phyloP scores from a whole-genome alignment of 495 filamentous ascomycete species.

The Tuber aestivum region DNA sequence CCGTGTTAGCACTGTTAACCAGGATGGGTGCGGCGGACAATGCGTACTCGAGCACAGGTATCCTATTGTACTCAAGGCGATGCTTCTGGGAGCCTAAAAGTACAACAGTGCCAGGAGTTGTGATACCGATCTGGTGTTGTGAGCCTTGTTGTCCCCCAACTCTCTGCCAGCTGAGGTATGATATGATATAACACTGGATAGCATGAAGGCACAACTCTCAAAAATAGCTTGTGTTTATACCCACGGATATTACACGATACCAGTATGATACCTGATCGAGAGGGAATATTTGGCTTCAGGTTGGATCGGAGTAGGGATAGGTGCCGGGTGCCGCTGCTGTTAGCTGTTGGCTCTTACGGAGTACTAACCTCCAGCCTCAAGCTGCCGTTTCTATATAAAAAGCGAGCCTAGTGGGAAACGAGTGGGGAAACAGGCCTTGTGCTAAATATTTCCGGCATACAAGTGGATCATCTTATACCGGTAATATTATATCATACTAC shows the following conservation, averaged over 20 bases:
- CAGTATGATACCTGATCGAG: background rate
- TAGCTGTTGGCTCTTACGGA: background rate
- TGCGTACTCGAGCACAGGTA: background rate
- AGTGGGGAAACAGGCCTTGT: background rate
- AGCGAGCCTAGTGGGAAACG: background rate
- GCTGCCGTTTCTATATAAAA: background rate
- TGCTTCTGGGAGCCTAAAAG: background rate
- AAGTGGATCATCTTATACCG: too few species aligned
- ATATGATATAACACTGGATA: background rate
- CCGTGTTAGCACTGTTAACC: background rate
- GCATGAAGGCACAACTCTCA: background rate
- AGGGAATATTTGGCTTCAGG: background rate
- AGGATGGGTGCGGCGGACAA: background rate
- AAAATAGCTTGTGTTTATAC: background rate
- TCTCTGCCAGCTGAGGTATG: background rate
- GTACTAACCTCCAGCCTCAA: background rate
- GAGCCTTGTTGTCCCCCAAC: background rate
- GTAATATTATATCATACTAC: background rate
- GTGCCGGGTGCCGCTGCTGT: background rate
- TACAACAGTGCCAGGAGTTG: background rate
- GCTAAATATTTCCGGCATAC: background rate
- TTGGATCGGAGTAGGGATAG: background rate
- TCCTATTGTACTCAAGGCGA: background rate
- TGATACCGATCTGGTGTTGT: background rate
- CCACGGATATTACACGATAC: background rate